Base-by-base conservation (phyloP, 306 rosid species). In the Vigna angularis region DNA sequence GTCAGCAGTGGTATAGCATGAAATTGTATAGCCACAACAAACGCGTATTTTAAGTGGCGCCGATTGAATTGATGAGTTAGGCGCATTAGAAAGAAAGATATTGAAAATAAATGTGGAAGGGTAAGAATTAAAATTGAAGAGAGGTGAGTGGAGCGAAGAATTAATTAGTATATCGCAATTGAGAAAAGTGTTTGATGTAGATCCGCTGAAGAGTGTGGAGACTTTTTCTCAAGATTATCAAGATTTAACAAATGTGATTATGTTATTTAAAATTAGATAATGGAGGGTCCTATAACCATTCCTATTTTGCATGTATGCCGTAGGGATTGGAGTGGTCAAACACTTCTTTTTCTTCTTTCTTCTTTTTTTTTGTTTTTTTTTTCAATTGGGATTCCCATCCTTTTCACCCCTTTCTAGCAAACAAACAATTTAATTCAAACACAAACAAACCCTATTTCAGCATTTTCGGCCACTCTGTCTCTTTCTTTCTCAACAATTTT, bases 321-420 rank as follows among this genome's bases (percentile, higher is more conserved):
- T 75, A 79, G 83, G 80, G 77, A 86, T 83, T 86, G 84, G 89
- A 63, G 38, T 82, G 86, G 94, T 90, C 97, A 92, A 88, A 88
- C 85, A 74, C 1, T 36, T 36, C 42, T 36, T 87, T 26, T 26
- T 20, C 22, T 20, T 20, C 20, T 26, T 26, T n/a, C n/a, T n/a
- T n/a, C n/a, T n/a, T n/a, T n/a, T 26, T 2, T 1, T 2, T 26
- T 26, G 3, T 2, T 26, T 26, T 2, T 26, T 26, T 26, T 91
- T 73, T 74, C 81, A 68, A 75, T 71, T 81, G 17, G 80, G 94
- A 91, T 86, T 91, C 93, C 86, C 74, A 84, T 85, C 90, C 80
- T 81, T 91, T 80, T 85, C 90, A 56, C 63, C 70, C 79, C 85
- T 89, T 86, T 80, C 76, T 77, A 66, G 58, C 84, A n/a, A 75